Conservation (phyloP, 2,329 filamentous ascomycete species). For the Myotisia sp. region DNA sequence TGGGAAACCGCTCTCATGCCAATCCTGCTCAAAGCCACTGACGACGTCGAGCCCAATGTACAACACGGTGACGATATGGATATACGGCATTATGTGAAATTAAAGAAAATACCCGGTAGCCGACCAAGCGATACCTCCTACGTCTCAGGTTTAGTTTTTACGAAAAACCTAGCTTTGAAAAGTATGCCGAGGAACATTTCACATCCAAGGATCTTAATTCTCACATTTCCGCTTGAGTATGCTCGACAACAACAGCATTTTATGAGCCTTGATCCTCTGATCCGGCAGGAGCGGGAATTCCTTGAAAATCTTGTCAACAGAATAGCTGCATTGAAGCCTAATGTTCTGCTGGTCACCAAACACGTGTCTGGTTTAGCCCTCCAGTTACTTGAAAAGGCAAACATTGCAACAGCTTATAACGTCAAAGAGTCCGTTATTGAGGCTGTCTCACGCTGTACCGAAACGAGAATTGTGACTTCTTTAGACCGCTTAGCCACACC, state of each 20-base stretch:
- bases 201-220: slow-evolving; percentile 75
- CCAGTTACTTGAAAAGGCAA: slow-evolving; percentile 72
- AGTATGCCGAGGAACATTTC: slow-evolving; percentile 82
- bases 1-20: slow-evolving; percentile 89
- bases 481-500: slow-evolving; percentile 79
- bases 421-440: slow-evolving; percentile 93
- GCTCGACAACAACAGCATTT: slow-evolving; percentile 86
- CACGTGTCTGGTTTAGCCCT: slow-evolving; percentile 84
- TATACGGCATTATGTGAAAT: slow-evolving; percentile 89
- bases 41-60: slow-evolving; percentile 88
- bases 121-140: slow-evolving; percentile 87
- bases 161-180: slow-evolving; percentile 90
- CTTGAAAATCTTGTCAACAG: slow-evolving; percentile 80
- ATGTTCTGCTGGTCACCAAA: slow-evolving; percentile 79
- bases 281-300: slow-evolving; percentile 91
- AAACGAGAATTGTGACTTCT: slow-evolving; percentile 84
- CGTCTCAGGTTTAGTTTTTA: slow-evolving; percentile 90
- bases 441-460: slow-evolving; percentile 81
- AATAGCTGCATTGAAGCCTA: slow-evolving; percentile 72
- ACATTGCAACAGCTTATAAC: slow-evolving; percentile 89
- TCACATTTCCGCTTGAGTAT: slow-evolving; percentile 93
- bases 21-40: slow-evolving; percentile 77
- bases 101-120: slow-evolving; percentile 90
- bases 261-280: slow-evolving; percentile 94
- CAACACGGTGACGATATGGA: slow-evolving; percentile 89